These are phyloP conservation scores for Taxillus chinensis DNA, from an alignment of 164 flowering plant species.

Conservation along the genomic window DNA sequence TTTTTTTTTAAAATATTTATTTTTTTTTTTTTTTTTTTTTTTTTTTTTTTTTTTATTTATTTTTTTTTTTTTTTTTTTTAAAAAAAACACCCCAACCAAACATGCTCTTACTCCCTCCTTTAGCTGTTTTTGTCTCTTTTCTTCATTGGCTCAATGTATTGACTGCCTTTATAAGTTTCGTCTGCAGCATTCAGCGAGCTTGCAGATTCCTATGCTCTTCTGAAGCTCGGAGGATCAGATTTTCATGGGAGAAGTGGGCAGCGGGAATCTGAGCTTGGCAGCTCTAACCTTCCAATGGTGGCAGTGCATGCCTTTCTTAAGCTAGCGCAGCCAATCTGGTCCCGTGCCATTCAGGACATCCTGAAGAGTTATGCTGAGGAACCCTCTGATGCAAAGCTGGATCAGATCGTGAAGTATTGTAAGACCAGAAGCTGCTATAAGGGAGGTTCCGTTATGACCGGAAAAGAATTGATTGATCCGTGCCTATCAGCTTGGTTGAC, in stretches of 20 bases:
- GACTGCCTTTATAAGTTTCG: not conserved
- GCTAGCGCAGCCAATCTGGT: conserved; percentile 85
- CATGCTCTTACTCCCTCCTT: too few species aligned
- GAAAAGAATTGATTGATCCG: conserved; percentile 34
- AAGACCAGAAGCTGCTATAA: conserved; percentile 23
- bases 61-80: too few species aligned
- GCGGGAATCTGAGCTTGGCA: conserved; percentile 70
- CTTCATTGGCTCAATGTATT: not conserved
- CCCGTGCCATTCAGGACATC: conserved; percentile 41
- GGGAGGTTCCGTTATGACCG: conserved; percentile 15
- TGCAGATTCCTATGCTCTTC: conserved; percentile 58
- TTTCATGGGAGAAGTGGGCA: conserved; percentile 78
- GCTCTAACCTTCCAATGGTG: conserved; percentile 63
- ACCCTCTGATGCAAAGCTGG: conserved; percentile 53
- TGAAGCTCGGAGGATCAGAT: conserved; percentile 95
- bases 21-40: too few species aligned
- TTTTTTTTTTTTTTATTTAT: too few species aligned
- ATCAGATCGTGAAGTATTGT: conserved; percentile 36
- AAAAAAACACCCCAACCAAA: too few species aligned
- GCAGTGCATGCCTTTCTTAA: conserved; percentile 56
- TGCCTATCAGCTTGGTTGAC: conserved; percentile 63
- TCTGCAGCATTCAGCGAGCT: conserved; percentile 55
- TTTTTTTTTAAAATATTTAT: too few species aligned
- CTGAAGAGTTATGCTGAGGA: conserved; percentile 41
- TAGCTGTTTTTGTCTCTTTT: too few species aligned